These are phyloP conservation scores for Paratinospora sagittata DNA, from an alignment of 164 flowering plant species.

Conservation along the genomic window DNA sequence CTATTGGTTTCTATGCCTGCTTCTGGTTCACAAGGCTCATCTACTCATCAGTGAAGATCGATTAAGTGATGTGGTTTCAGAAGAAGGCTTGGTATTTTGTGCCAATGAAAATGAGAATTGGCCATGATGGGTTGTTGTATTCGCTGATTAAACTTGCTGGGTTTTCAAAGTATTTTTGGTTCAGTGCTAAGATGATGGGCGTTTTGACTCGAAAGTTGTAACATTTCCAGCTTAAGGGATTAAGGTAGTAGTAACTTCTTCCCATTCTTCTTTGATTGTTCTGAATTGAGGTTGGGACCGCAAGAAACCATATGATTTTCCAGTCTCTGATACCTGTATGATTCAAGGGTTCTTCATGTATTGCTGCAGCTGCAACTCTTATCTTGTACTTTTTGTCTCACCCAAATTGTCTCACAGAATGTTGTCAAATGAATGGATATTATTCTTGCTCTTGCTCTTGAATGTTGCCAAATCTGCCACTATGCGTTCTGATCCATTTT, in stretches of 20 bases:
- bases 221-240: conserved; percentile 2
- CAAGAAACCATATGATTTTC: not conserved
- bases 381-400: not conserved
- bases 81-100: not conserved
- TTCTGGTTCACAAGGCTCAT: conserved; percentile 93
- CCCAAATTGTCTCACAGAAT: not conserved
- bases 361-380: not conserved
- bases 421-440: not conserved
- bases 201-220: not conserved
- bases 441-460: not conserved
- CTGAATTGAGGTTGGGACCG: not conserved
- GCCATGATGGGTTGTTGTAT: conserved; percentile 1
- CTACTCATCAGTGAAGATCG: conserved; percentile 91
- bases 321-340: not conserved
- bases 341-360: not conserved
- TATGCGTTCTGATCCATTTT: not conserved
- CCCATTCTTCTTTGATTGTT: not conserved
- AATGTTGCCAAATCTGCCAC: not conserved
- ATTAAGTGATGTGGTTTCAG: conserved; percentile 25
- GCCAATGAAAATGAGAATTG: conserved; percentile 8
- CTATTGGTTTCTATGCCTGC: conserved; percentile 87
- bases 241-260: conserved; percentile 8
- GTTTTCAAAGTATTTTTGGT: not conserved
- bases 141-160: conserved; percentile 8
- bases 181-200: not conserved